Evolutionary conservation across 1,284 basidiomycete species (phyloP), one percentile per base, ranked within the genome.

Genomic region (Cyathus pygmaeus): DNA sequence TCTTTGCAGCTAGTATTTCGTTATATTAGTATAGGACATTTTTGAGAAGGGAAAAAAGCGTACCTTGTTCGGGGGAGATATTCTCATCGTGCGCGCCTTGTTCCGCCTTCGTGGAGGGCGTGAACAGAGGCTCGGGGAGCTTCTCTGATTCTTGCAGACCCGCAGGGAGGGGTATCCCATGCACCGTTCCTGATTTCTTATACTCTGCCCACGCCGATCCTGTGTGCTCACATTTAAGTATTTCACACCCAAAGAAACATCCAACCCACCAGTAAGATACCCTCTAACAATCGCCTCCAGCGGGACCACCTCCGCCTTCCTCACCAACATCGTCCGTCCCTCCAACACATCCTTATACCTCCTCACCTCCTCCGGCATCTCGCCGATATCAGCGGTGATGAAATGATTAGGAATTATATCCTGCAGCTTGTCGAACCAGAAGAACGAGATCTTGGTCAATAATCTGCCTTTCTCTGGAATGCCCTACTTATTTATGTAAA

Each of bases 211-310:
- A 99, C 7, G 94, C 98, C 26, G 96, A 98, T 49, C 96, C 96
- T 95, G 39, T 51, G 10, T 55, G 31, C 54, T 29, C 36, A n/a
- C 53, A 56, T 33, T 50, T 51, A 42, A 36, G 36, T 51, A 30
- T 30, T 23, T 41, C 9, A 44, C n/a, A n/a, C n/a, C 24, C 44
- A 44, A 21, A 30, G 36, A 46, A 39, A 36, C 24, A 27, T 11
- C 51, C 50, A 49, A 70, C 85, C 64, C 59, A 93, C 96, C 96
- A 29, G 97, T 94, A 62, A 99, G 85, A 79, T 99, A 99, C 4
- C 97, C 97, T 62, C 98, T 83, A 17, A 99, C 97, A 70, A 99
- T 99, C 3, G 94, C 96, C 79, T 99, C 98, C n/a, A 99, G 86
- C 50, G 94, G 95, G 30, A 99, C 83, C 19, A 99, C 93, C 72